These are phyloP conservation scores for Fusarium sp. DNA, from an alignment of 2,329 filamentous ascomycete genomes.

Conservation along the genomic window DNA sequence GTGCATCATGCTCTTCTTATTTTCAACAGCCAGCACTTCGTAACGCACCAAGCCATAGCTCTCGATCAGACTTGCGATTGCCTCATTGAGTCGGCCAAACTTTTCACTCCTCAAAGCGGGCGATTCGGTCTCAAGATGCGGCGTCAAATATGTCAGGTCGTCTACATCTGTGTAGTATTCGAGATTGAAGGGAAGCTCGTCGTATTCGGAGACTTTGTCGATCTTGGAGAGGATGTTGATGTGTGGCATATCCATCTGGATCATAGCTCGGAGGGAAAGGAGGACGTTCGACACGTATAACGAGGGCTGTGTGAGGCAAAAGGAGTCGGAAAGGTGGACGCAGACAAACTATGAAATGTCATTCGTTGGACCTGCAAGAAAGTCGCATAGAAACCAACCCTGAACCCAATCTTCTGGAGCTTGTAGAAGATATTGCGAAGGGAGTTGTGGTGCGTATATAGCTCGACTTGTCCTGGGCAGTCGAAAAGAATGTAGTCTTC, in stretches of 20 bases:
- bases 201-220: slow-evolving; percentile 88
- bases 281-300: slow-evolving; percentile 95
- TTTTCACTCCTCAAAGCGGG: slow-evolving; percentile 75
- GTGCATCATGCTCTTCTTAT: slow-evolving; percentile 96
- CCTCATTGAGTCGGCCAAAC: slow-evolving; percentile 84
- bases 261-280: slow-evolving; percentile 92
- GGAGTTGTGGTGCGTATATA: slow-evolving; percentile 95
- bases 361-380: slow-evolving; percentile 11
- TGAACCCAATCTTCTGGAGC: slow-evolving; percentile 89
- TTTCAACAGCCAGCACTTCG: slow-evolving; percentile 93
- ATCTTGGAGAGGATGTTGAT: slow-evolving; percentile 98
- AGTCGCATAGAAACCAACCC: slow-evolving; percentile 65
- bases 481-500: slow-evolving; percentile 96
- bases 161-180: slow-evolving; percentile 98
- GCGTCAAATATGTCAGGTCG: slow-evolving; percentile 84
- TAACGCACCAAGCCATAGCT: slow-evolving; percentile 91
- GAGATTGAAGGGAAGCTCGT: slow-evolving; percentile 90
- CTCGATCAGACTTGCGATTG: slow-evolving; percentile 86
- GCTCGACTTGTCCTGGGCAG: slow-evolving; percentile 95
- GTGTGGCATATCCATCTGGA: slow-evolving; percentile 96
- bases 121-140: slow-evolving; percentile 81
- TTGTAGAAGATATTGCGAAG: slow-evolving; percentile 90
- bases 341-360: slow-evolving; percentile 76
- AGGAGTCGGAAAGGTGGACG: slow-evolving; percentile 92
- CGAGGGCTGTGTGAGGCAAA: slow-evolving; percentile 90